These are phyloP conservation scores for Leishmania arabica DNA, from an alignment of 208 protist species.

Conservation along the genomic window DNA sequence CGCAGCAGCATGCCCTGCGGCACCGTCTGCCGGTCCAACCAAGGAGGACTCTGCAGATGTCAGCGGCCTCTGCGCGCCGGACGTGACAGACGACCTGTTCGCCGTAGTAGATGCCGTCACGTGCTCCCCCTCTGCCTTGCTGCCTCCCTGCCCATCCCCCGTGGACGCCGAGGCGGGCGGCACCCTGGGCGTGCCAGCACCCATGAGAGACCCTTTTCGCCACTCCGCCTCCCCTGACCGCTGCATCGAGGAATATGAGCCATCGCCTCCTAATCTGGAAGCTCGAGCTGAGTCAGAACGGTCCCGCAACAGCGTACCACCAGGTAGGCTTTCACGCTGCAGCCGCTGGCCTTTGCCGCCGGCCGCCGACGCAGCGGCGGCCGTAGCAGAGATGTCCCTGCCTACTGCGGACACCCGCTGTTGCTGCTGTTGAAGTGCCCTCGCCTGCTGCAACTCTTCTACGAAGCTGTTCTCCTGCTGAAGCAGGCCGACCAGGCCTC, in stretches of 20 bases:
- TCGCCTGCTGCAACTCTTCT: constrained; percentile 16
- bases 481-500: constrained; percentile 44
- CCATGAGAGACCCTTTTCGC: background rate
- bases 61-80: background rate
- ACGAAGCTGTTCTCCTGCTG: constrained; percentile 44
- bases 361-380: background rate
- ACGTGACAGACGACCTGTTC: background rate
- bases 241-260: background rate
- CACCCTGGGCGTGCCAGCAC: background rate
- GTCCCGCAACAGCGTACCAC: background rate
- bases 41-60: background rate
- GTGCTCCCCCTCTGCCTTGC: background rate
- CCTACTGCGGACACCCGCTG: no score
- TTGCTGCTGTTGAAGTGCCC: background rate
- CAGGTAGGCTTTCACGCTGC: background rate
- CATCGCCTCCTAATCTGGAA: background rate
- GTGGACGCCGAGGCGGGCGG: background rate
- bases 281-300: background rate
- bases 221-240: background rate
- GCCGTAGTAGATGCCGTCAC: background rate
- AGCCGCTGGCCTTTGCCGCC: background rate
- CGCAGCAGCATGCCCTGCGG: background rate
- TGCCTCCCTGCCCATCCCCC: background rate
- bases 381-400: background rate
- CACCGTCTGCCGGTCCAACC: no score